A percentile compares a stretch with the other conserved stretches of the same genome.
phyloP scores from a whole-genome alignment of 2,329 filamentous ascomycete species.

The Fusarium veterinarium region DNA sequence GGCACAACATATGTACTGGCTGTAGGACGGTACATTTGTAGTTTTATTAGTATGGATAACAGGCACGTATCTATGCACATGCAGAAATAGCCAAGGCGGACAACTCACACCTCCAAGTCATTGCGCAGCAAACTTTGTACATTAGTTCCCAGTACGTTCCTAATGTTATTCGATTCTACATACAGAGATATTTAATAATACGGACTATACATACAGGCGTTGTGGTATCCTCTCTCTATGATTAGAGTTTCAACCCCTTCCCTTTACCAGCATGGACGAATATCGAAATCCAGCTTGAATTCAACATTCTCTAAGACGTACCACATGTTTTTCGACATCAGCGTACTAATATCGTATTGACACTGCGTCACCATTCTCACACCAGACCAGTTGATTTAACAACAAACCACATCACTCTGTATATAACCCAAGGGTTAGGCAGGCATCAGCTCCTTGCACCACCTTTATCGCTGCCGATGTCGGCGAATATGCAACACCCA shows the following conservation, averaged over 20 bases:
- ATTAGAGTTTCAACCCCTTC: slow-evolving; percentile 12
- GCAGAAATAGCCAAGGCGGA: slow-evolving; percentile 11
- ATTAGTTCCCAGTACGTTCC: background rate
- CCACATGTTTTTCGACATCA: background rate
- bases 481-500: background rate
- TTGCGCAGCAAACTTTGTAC: background rate
- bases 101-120: slow-evolving; percentile 28
- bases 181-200: background rate
- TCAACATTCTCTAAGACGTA: background rate
- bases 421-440: background rate
- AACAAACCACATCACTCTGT: background rate
- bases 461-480: background rate
- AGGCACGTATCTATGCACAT: background rate
- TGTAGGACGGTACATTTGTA: background rate
- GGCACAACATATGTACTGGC: background rate
- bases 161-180: background rate
- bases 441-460: background rate
- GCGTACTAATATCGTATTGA: background rate
- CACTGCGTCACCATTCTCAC: background rate
- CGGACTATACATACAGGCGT: slow-evolving; percentile 5
- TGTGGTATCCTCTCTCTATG: slow-evolving; percentile 9
- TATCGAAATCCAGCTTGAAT: background rate
- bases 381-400: background rate
- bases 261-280: background rate
- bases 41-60: background rate